Evolutionary conservation across 371 early-diverging fungal species (phyloP).

Genomic region (Mortierella sp.): DNA sequence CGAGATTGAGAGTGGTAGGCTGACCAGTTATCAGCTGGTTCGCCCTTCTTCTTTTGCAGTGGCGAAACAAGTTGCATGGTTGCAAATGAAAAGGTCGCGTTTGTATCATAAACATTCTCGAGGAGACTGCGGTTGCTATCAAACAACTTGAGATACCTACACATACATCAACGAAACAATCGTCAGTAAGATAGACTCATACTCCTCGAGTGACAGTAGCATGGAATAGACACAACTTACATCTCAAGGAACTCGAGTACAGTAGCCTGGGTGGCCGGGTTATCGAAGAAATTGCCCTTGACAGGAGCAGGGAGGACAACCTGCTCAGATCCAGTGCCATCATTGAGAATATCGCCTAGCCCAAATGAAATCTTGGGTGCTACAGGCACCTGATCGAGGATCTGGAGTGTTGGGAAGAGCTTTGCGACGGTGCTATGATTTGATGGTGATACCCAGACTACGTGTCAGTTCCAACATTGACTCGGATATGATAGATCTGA

Average conservation of each 20-base stretch:
- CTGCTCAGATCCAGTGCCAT: neutral
- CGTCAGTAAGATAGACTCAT: no score
- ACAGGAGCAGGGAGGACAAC: slow-evolving; percentile 13
- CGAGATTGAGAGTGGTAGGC: slow-evolving; percentile 20
- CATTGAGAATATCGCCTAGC: slow-evolving; percentile 11
- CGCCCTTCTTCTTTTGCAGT: slow-evolving; percentile 7
- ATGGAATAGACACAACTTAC: slow-evolving; percentile 9
- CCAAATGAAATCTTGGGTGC: slow-evolving; percentile 36
- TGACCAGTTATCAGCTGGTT: slow-evolving; percentile 12
- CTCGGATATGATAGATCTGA: neutral
- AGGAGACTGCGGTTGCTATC: slow-evolving; percentile 26
- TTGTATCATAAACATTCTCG: slow-evolving; percentile 21
- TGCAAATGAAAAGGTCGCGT: slow-evolving; percentile 30
- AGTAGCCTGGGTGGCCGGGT: slow-evolving; percentile 16
- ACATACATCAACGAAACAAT: neutral
- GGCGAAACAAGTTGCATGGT: slow-evolving; percentile 4
- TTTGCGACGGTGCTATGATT: slow-evolving; percentile 13
- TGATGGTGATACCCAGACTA: neutral
- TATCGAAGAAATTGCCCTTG: slow-evolving; percentile 42
- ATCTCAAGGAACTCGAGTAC: slow-evolving; percentile 33
- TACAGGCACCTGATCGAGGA: slow-evolving; percentile 26
- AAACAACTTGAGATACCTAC: slow-evolving; percentile 32
- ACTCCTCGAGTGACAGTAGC: neutral
- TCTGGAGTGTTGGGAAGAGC: slow-evolving; percentile 21
- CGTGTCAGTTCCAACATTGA: no score